Evolutionary conservation across 1,284 basidiomycete genomes (phyloP).

Genomic region (Cutaneotrichosporon dermatis): DNA sequence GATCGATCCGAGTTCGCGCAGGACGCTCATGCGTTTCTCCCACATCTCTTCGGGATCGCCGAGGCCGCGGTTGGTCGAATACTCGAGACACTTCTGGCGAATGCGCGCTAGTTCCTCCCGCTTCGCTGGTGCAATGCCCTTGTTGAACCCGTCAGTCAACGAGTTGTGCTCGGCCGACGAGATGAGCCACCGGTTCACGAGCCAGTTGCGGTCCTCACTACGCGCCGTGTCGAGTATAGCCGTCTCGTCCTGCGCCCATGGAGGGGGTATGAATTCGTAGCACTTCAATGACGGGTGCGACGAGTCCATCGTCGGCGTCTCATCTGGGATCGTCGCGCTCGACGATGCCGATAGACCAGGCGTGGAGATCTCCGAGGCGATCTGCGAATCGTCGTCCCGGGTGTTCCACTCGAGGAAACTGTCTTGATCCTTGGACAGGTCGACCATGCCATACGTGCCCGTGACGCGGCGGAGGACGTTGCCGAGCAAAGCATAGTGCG

Average conservation of each 20-base stretch:
- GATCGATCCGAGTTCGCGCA: slow-evolving; percentile 16
- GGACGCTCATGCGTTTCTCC: slow-evolving; percentile 15
- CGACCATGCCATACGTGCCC: slow-evolving; percentile 12
- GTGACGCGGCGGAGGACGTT: slow-evolving; percentile 14
- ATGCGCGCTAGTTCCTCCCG: slow-evolving; percentile 9
- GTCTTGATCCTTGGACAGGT: slow-evolving; percentile 24
- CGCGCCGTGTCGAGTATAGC: slow-evolving; percentile 13
- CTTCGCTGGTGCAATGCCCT: slow-evolving; percentile 5
- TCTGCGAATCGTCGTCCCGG: not conserved
- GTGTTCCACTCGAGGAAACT: slow-evolving; percentile 28
- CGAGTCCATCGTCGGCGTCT: not conserved
- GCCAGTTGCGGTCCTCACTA: slow-evolving; percentile 18
- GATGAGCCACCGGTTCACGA: slow-evolving; percentile 20
- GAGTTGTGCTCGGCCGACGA: not conserved
- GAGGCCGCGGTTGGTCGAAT: slow-evolving; percentile 15
- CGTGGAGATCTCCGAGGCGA: not conserved
- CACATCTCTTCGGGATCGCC: slow-evolving; percentile 22
- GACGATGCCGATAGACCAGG: slow-evolving; percentile 1
- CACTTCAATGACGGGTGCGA: slow-evolving; percentile 3
- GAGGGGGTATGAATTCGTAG: slow-evolving; percentile 5
- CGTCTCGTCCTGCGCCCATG: slow-evolving; percentile 8
- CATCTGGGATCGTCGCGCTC: not conserved
- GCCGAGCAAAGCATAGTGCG: slow-evolving; percentile 15
- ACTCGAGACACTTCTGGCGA: slow-evolving; percentile 6
- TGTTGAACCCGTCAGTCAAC: slow-evolving; percentile 7